Percentiles rank a stretch among this genome's conserved stretches.
phyloP scores from a whole-genome alignment of 2,329 filamentous ascomycete species.

The Xylariaceae sp. region DNA sequence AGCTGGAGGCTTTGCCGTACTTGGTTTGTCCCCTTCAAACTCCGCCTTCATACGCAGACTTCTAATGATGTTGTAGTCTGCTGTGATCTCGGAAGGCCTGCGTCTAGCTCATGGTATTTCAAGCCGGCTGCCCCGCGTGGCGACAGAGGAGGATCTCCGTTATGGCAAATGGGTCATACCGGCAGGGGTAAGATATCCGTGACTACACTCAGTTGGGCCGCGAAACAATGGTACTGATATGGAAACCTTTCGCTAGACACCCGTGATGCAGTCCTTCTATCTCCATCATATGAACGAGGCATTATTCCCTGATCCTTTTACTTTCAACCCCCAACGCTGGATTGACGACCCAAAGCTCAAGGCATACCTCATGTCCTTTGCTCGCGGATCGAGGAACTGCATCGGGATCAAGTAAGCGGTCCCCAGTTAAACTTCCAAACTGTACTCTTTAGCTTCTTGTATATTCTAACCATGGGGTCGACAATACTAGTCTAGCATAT shows the following conservation, averaged over 20 bases:
- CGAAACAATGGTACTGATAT: too few relatives aligned
- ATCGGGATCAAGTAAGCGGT: not conserved
- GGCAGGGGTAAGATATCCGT: too few relatives aligned
- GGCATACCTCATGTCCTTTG: not conserved
- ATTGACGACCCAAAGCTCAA: not conserved
- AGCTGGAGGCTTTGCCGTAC: too few relatives aligned
- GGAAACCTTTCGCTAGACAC: too few relatives aligned
- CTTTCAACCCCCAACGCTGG: not conserved
- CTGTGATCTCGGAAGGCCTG: not conserved
- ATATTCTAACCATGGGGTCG: too few relatives aligned
- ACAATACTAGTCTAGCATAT: too few relatives aligned
- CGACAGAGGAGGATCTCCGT: not conserved
- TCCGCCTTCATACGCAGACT: too few relatives aligned
- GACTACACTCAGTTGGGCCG: too few relatives aligned
- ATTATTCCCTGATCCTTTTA: not conserved
- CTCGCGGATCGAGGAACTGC: not conserved
- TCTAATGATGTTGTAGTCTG: too few relatives aligned
- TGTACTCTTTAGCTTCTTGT: too few relatives aligned
- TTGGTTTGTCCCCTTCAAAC: too few relatives aligned
- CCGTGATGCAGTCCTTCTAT: not conserved
- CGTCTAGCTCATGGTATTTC: not conserved
- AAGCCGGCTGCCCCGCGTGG: not conserved
- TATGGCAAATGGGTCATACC: not conserved
- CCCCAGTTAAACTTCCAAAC: too few relatives aligned
- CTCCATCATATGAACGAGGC: not conserved